Conservation (phyloP, 106 monocot species). For the Apostasia ramifera region DNA sequence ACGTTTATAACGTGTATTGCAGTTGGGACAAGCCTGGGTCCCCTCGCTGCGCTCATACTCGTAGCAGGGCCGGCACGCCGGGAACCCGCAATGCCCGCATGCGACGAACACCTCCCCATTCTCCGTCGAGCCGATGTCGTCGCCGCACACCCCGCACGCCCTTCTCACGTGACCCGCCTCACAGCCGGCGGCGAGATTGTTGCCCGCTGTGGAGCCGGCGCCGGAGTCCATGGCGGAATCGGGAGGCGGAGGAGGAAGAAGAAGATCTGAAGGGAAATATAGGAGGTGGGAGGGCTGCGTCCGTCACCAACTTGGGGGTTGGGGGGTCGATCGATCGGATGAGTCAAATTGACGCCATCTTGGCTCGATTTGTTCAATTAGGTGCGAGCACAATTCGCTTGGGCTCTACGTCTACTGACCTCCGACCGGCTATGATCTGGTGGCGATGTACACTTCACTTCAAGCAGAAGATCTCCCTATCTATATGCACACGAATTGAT, state of each 20-base stretch:
- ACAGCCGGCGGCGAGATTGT: background rate
- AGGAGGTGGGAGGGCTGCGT: background rate
- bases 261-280: background rate
- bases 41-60: conserved; percentile 55
- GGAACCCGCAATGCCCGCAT: conserved; percentile 33
- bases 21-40: conserved; percentile 41
- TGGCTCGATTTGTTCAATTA: background rate
- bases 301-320: conserved; percentile 1
- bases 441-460: background rate
- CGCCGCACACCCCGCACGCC: conserved; percentile 40
- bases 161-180: background rate
- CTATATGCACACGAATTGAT: too few relatives aligned
- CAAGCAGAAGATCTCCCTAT: background rate
- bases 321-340: background rate
- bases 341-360: background rate
- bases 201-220: background rate
- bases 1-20: conserved; percentile 41
- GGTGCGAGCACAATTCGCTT: background rate
- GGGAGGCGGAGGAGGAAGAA: background rate
- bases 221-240: background rate
- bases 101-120: conserved; percentile 38
- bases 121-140: conserved; percentile 17
- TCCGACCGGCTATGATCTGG: background rate
- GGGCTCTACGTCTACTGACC: background rate
- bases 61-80: conserved; percentile 48